Base-by-base conservation (phyloP, 164 flowering plant genomes). In the Vitis rupestris region DNA sequence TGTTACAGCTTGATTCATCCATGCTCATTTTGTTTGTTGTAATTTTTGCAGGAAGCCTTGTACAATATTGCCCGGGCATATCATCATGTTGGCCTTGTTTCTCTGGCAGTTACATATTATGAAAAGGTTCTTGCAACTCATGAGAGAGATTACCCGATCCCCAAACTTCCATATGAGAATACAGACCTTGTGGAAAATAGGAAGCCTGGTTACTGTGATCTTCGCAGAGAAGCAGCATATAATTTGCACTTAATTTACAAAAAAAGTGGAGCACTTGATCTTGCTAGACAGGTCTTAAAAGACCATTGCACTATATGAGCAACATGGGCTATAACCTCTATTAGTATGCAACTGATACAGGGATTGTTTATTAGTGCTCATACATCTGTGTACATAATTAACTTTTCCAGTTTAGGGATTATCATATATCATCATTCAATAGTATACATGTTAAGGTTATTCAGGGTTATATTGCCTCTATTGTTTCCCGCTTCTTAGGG, bases 171-270 rank as follows among this genome's bases (percentile, higher is more conserved):
- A 14, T 75, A 80, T 49, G 92, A 88, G 72, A 76, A 74, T 65
- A 74, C 72, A 67, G 76, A 72, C 57, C 17, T 29, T 11, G 58
- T 50, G 23, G 84, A 85, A 68, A 74, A 66, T 72, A 68, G 9
- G 54, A 85, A 77, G n/a, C 75, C 85, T 0, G 95, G 88, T 56
- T 80, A 82, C 71, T 91, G 97, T 78, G 85, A 85, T 73, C 93
- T 94, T 27, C 88, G 90, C 15, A 82, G 88, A 66, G 97, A 94
- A 72, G 97, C 97, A n/a, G 95, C 97, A 48, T 86, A 80, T 75
- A 94, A 94, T 78, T 75, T 94, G 82, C 99, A 94, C 70, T 81
- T 92, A 74, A 94, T 94, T 47, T 94, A 94, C 82, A 90, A 86
- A 74, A 81, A 74, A 10, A 89, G 97, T 75, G 97, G 97, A 59